Evolutionary conservation across 2,329 filamentous ascomycete genomes (phyloP), one percentile per base, ranked within the genome.

Genomic region (Neonectria neomacrospora): DNA sequence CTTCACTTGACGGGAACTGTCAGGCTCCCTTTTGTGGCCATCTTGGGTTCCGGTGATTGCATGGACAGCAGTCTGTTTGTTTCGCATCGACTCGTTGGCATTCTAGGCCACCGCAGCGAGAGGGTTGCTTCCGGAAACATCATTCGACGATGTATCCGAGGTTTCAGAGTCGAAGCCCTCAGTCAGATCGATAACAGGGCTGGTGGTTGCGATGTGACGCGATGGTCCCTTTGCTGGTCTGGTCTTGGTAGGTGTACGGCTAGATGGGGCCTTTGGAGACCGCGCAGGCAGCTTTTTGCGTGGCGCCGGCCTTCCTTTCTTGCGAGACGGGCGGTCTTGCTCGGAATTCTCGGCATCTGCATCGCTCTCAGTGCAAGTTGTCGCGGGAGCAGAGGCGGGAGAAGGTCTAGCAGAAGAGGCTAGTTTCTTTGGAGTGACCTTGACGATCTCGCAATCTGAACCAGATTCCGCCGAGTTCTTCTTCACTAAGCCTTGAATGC

Each of bases 381-480:
- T 11, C 4, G 26, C n/a, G 11, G 1, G 23, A 18, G 8, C 37
- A 28, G 16, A 12, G 8, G 23, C 26, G n/a, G 4, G 22, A 10
- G 14, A 22, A 22, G 14, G 6, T 14, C 9, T n/a, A 7, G 14
- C 34, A 41, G 20, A 32, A 18, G 18, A 28, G 7, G 32, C 34
- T 32, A 12, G 47, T 14, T 57, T 56, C 30, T 55, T 62, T 2
- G 64, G 11, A 3, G 41, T 16, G 9, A 61, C 42, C 11, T 61
- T 53, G 20, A 55, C 23, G n/a, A 67, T 41, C 37, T 68, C 47
- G 20, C 51, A 58, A 8, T 68, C 63, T 1, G 58, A 68, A 45
- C 55, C 47, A 16, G 47, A 34, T 7, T 41, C 47, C 2, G 20
- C 9, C 18, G 26, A 10, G 2, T 8, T 32, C n/a, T 9, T 44